Evolutionary conservation across 1,284 basidiomycete species (phyloP), one percentile per base, ranked within the genome.

Genomic region (Hortiboletus rubellus): DNA sequence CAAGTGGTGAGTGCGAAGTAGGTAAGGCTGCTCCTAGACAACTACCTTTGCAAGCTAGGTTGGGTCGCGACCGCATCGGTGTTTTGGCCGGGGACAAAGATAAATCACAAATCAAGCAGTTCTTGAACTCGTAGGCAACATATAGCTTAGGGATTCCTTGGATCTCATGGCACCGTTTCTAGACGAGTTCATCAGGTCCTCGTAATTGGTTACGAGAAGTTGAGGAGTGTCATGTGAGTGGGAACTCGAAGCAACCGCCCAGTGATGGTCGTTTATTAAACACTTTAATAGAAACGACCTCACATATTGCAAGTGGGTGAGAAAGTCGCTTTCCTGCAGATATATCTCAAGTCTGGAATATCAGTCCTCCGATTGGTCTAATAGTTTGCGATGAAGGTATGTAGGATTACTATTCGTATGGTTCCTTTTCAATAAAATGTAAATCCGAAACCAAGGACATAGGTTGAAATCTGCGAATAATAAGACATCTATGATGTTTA

Each of bases 341-440:
- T 22, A 41, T 42, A 12, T 41, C 50, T 57, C 24, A 55, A 52
- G 10, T 47, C 6, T 44, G 11, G 46, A 43, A 2, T 3, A 45
- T 31, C 50, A 91, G 87, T 50, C 95, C 95, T 11, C 88, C 91
- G 1, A 92, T 99, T 63, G 97, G 92, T 8, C 77, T 99, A 2
- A 89, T 99, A 59, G 83, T 99, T 33, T 98, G 96, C 66, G 97
- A 99, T 69, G 97, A 99, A 81, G 94, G 91, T 85, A 34, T 34
- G 71, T 66, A 11, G 43, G 12, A 49, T 31, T 31, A 34, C 38
- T 27, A 17, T n/a, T 42, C 33, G 6, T 30, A 17, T 10, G 9
- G 22, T 1, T 9, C 14, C 27, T 12, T 55, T 46, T 36, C 27
- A 27, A 27, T 27, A 27, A 27, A 27, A 27, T 22, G 46, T 48